phyloP scores from a whole-genome alignment of 768 basidiomycete genomes.

The Candolleomyces eurysporus region DNA sequence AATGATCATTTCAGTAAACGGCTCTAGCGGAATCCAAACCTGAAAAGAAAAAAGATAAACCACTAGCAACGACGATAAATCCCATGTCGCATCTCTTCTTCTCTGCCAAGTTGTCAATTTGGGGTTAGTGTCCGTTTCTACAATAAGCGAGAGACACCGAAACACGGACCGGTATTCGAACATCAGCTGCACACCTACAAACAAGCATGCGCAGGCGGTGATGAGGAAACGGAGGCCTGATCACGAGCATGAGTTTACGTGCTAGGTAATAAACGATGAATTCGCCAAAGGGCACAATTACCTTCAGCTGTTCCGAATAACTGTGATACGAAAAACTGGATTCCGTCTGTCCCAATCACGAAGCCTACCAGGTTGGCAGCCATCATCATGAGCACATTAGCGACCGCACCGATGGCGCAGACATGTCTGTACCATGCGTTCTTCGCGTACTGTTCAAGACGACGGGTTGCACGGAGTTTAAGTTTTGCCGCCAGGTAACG shows the following conservation, averaged over 20 bases:
- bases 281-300: slow-evolving; percentile 20
- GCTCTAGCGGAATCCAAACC: neutral
- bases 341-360: slow-evolving; percentile 84
- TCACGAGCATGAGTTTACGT: neutral
- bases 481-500: neutral
- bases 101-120: slow-evolving; percentile 35
- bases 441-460: slow-evolving; percentile 55
- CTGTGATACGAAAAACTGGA: slow-evolving; percentile 59
- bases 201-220: slow-evolving; percentile 60
- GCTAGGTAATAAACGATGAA: slow-evolving; percentile 1
- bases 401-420: slow-evolving; percentile 76
- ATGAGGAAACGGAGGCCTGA: slow-evolving; percentile 68
- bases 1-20: too few species aligned
- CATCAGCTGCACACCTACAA: slow-evolving; percentile 87
- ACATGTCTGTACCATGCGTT: slow-evolving; percentile 82
- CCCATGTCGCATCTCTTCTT: slow-evolving; percentile 69
- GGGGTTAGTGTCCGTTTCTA: neutral
- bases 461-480: neutral
- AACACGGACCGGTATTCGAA: slow-evolving; percentile 84
- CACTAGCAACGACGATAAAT: slow-evolving; percentile 50
- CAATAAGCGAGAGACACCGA: neutral
- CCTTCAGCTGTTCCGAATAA: slow-evolving; percentile 69
- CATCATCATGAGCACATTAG: slow-evolving; percentile 89
- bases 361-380: slow-evolving; percentile 93
- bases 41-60: neutral